Base-by-base conservation (phyloP, 257 asterid genomes). In the Przewalskia tangutica region DNA sequence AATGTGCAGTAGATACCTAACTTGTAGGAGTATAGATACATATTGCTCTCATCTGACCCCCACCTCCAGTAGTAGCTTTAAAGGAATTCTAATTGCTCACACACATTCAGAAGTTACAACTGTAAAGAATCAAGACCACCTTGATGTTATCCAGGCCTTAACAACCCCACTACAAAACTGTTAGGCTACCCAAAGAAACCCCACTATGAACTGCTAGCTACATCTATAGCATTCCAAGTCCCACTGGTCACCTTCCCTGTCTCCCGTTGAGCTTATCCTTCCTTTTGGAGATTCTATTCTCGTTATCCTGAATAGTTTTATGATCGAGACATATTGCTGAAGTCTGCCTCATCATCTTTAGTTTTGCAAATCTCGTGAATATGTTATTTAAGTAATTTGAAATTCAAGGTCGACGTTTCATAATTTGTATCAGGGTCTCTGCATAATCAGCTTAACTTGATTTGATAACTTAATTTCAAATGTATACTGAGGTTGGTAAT, bases 31-130 rank as follows among this genome's bases (percentile, higher is more conserved):
- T 75, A 75, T 13, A 75, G 46, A 32, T 50, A 50, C 59, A 75
- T 20, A 75, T 50, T 50, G 80, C 46, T 75, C 44, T 20, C 20
- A 27, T 16, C 20, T 23, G 80, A 50, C 80, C 68, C 85, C 86
- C 86, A 80, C 56, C 16, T 77, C 59, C 38, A 63, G 55, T 66
- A 63, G 40, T 83, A 64, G 82, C 71, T 84, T 84, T 48, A 14
- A 23, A 18, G 58, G 60, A 50, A 55, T 46, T 70, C 17, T 46
- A 10, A 71, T 58, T 83, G 44, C 44, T 46, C 77, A 63, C 58
- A 56, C 81, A 42, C 80, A 20, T 80, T 27, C 77, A 79, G 16
- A 56, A 66, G 58, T 55, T 14, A 23, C 80, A 75, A 50, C 62
- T 75, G 60, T 50, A 44, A 23, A 48, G 60, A 20, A 68, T 73